These are phyloP conservation scores for Fusarium devonianum DNA, from an alignment of 2,329 filamentous ascomycete genomes.

Conservation along the genomic window DNA sequence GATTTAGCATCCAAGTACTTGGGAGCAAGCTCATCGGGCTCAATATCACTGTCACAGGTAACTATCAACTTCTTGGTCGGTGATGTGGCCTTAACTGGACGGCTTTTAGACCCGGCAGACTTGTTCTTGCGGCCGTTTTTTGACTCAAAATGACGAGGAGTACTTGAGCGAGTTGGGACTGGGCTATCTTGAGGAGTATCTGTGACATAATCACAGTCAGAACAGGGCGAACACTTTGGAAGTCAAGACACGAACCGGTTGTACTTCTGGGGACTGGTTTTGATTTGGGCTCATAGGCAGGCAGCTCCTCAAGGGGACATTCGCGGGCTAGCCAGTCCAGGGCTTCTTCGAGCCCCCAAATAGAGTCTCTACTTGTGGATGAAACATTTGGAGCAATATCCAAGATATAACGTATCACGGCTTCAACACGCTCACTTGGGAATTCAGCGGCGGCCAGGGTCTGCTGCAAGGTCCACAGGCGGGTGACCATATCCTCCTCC, in stretches of 20 bases:
- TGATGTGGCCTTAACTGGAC: conserved; percentile 32
- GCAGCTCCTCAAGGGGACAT: conserved; percentile 72
- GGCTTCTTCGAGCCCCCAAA: conserved; percentile 88
- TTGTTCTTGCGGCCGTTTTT: conserved; percentile 46
- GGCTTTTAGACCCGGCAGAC: conserved; percentile 41
- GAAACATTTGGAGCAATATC: conserved; percentile 70
- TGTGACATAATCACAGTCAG: conserved; percentile 35
- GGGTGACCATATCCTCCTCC: conserved; percentile 80
- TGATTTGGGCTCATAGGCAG: conserved; percentile 66
- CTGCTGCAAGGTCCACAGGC: conserved; percentile 84
- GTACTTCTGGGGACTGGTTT: conserved; percentile 51
- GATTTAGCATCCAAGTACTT: conserved; percentile 79
- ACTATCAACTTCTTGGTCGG: conserved; percentile 54
- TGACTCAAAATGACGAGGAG: conserved; percentile 51
- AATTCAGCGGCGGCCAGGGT: conserved; percentile 75
- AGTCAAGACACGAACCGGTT: conserved; percentile 26
- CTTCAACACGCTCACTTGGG: conserved; percentile 65
- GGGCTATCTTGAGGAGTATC: conserved; percentile 61
- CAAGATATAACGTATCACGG: conserved; percentile 71
- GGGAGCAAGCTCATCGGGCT: conserved; percentile 77
- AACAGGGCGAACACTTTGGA: neutral
- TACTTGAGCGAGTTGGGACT: conserved; percentile 57
- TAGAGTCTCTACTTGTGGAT: conserved; percentile 64
- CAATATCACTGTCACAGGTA: conserved; percentile 72
- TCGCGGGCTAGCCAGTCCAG: conserved; percentile 90